Base-by-base conservation (phyloP, 2,329 filamentous ascomycete species). In the Verticillium longisporum region DNA sequence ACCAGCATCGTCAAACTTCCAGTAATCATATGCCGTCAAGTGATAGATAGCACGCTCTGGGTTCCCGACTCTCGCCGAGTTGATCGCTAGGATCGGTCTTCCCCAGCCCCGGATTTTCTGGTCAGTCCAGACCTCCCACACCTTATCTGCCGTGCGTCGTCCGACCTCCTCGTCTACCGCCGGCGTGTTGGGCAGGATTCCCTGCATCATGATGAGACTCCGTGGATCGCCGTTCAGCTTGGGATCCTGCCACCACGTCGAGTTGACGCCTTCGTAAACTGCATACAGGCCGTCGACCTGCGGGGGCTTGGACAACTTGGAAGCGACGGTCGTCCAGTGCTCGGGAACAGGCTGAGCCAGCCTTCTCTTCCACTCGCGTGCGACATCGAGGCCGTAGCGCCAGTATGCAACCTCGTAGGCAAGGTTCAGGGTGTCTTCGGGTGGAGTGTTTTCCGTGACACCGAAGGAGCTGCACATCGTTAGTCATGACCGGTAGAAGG, bases 381-480 rank as follows among this genome's bases (percentile, higher is more conserved):
- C 84, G 0, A 84, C 68, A 32, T 81, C 76, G 9, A 87, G 75
- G 1, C 84, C 84, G 62, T 86, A 87, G 18, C 80, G 76, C 83
- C 83, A 87, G 69, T 87, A 87, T 4, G 83, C 79, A 9, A 83
- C 71, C 71, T 87, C 84, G 59, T 86, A 87, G 0, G 83, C 79
- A 18, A 84, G 79, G 64, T 87, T 87, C 1, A 80, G 67, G 0
- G 84, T 86, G 1, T 67, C 70, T 60, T 85, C 83, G 0, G 83
- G 83, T 4, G 77, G 76, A 0, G 84, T 87, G 63, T 86, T 87
- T 64, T 87, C 84, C 0, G 80, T 77, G 0, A 76, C 78, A 0
- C 77, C 76, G 31, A 79, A 79, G 62, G 81, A 76, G 1, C 70
- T 72, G 18, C 1, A 2, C 0, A 0, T 10, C 26, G 4, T 13